Evolutionary conservation across 805 yeast species (phyloP).

Genomic region (Teunomyces gatunensis): DNA sequence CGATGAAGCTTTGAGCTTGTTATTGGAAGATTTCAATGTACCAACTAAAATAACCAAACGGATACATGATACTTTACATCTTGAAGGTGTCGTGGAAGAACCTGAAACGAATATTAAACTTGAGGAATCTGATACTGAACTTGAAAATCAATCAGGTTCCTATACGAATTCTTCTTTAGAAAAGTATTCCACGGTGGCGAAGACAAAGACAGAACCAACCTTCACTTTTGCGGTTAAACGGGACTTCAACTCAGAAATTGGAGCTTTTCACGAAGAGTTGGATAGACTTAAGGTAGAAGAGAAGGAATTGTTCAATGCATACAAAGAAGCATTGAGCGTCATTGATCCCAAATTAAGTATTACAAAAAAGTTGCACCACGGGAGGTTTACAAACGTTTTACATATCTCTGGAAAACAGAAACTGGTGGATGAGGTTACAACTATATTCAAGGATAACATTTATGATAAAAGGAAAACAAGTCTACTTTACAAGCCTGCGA

Average conservation of each 20-base stretch:
- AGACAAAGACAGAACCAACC: slow-evolving; percentile 5
- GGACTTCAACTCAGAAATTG: slow-evolving; percentile 29
- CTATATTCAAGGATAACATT: slow-evolving; percentile 19
- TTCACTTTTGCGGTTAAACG: slow-evolving; percentile 32
- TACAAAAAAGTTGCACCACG: slow-evolving; percentile 25
- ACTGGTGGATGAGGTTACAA: slow-evolving; percentile 19
- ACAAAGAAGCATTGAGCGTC: slow-evolving; percentile 16
- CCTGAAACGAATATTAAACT: slow-evolving; percentile 1
- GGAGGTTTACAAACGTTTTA: slow-evolving; percentile 41
- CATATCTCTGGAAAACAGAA: slow-evolving; percentile 44
- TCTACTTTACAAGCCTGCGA: slow-evolving; percentile 43
- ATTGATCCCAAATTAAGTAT: slow-evolving; percentile 32
- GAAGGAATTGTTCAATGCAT: slow-evolving; percentile 16
- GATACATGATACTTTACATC: slow-evolving; percentile 35
- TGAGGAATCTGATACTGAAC: slow-evolving; percentile 2
- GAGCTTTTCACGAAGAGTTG: slow-evolving; percentile 31
- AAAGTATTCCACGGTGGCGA: slow-evolving; percentile 18
- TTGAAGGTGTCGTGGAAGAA: slow-evolving; percentile 9
- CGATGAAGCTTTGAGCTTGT: slow-evolving; percentile 17
- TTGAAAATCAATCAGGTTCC: slow-evolving; percentile 13
- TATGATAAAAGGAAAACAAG: slow-evolving; percentile 39
- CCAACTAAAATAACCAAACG: slow-evolving; percentile 41
- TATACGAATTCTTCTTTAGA: slow-evolving; percentile 17
- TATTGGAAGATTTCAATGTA: slow-evolving; percentile 29
- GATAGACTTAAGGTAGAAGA: slow-evolving; percentile 25